These are phyloP conservation scores for Lodderomyces parapsilosis DNA, from an alignment of 1,139 yeast species.

Conservation along the genomic window DNA sequence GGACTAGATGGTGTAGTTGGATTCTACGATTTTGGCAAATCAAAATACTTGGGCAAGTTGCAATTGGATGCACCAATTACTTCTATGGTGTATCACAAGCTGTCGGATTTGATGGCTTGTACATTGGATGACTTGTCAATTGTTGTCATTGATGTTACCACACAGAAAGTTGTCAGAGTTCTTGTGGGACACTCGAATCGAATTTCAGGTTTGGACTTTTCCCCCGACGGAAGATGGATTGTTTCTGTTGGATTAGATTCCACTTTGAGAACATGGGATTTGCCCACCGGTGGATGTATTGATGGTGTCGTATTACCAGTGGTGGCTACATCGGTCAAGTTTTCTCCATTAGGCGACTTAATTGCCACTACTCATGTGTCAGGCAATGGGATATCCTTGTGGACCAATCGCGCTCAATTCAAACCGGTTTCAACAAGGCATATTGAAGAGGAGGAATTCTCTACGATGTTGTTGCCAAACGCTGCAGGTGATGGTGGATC, in stretches of 20 bases:
- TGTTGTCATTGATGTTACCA: slow-evolving; percentile 76
- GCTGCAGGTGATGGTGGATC: slow-evolving; percentile 84
- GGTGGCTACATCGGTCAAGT: slow-evolving; percentile 76
- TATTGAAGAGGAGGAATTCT: slow-evolving; percentile 71
- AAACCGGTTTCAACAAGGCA: slow-evolving; percentile 71
- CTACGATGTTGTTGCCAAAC: slow-evolving; percentile 62
- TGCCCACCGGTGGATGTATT: slow-evolving; percentile 95
- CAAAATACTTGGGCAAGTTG: slow-evolving; percentile 66
- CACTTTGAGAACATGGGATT: slow-evolving; percentile 94
- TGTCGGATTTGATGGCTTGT: slow-evolving; percentile 82
- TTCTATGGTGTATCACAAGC: slow-evolving; percentile 68
- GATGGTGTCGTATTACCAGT: slow-evolving; percentile 82
- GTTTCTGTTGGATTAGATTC: slow-evolving; percentile 82
- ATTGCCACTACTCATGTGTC: slow-evolving; percentile 91
- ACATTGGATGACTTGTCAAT: slow-evolving; percentile 86
- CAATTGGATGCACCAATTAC: slow-evolving; percentile 78
- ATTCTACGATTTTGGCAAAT: slow-evolving; percentile 79
- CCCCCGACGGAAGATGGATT: slow-evolving; percentile 96
- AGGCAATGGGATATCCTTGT: slow-evolving; percentile 85
- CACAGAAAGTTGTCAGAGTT: slow-evolving; percentile 82
- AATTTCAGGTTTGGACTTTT: slow-evolving; percentile 84
- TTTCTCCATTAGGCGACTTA: slow-evolving; percentile 88
- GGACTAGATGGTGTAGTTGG: slow-evolving; percentile 91
- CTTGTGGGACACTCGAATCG: slow-evolving; percentile 89
- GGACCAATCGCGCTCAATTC: slow-evolving; percentile 93